Conservation (phyloP, 495 filamentous ascomycete species). For the Tricharina praecox region DNA sequence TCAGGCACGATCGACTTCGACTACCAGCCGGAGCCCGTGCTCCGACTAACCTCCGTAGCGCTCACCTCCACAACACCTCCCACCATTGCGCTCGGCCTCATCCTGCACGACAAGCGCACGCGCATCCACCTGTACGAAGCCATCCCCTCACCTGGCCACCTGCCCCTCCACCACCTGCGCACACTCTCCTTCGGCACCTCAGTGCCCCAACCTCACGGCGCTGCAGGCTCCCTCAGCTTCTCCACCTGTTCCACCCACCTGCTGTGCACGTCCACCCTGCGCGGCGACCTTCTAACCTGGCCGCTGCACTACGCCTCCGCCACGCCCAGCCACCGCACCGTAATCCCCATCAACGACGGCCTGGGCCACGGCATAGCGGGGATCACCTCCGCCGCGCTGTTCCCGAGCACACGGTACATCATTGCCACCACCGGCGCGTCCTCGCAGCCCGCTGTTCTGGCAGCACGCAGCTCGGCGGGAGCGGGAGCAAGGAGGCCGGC, state of each 20-base stretch:
- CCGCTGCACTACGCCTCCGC: not conserved
- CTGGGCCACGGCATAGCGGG: not conserved
- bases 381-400: not conserved
- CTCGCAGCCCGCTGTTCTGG: too few species aligned
- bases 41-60: not conserved
- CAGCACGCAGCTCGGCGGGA: not conserved
- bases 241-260: not conserved
- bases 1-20: not conserved
- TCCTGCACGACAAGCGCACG: not conserved
- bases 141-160: not conserved
- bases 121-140: not conserved
- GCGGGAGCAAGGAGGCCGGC: not conserved
- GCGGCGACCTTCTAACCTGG: constrained; percentile 1
- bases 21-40: not conserved
- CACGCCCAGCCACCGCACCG: not conserved
- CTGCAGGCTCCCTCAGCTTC: not conserved
- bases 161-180: not conserved
- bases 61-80: not conserved
- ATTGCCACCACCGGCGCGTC: not conserved
- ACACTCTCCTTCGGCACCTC: not conserved
- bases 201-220: not conserved
- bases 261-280: not conserved
- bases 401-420: not conserved
- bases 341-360: constrained; percentile 1
- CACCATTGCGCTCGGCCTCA: not conserved